Conservation (phyloP, 192 early-diverging fungal genomes). For the Chytriomyces sp. region DNA sequence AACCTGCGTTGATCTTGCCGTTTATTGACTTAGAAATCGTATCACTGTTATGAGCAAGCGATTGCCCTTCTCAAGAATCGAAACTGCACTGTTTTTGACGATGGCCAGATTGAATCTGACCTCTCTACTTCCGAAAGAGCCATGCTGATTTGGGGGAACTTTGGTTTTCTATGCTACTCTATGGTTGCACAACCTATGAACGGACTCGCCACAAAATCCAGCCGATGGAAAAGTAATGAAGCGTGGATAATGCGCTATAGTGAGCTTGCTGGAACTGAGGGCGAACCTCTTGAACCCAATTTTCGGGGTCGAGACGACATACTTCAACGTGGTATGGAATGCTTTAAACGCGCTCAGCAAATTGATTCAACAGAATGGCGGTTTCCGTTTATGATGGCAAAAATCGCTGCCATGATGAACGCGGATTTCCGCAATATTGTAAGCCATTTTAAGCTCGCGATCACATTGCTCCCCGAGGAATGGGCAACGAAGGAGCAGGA, state of each 20-base stretch:
- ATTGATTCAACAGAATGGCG: conserved; percentile 33
- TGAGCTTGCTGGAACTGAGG: neutral
- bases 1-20: neutral
- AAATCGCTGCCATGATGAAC: conserved; percentile 26
- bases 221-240: neutral
- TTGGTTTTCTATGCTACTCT: conserved; percentile 40
- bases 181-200: conserved; percentile 38
- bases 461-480: conserved; percentile 35
- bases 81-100: conserved; percentile 1
- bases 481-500: conserved; percentile 56
- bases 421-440: conserved; percentile 5
- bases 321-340: conserved; percentile 12
- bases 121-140: neutral
- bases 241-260: conserved; percentile 16
- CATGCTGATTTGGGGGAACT: conserved; percentile 39
- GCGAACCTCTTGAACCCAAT: neutral
- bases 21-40: conserved; percentile 53
- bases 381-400: conserved; percentile 40
- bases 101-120: neutral
- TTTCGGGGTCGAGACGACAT: neutral
- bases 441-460: conserved; percentile 14
- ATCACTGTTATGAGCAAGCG: conserved; percentile 65
- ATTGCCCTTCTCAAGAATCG: conserved; percentile 7
- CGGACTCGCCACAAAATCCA: conserved; percentile 22
- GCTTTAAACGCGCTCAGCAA: conserved; percentile 30